Base-by-base conservation (phyloP, 2,329 filamentous ascomycete species). In the Sclerotinia trifoliorum region DNA sequence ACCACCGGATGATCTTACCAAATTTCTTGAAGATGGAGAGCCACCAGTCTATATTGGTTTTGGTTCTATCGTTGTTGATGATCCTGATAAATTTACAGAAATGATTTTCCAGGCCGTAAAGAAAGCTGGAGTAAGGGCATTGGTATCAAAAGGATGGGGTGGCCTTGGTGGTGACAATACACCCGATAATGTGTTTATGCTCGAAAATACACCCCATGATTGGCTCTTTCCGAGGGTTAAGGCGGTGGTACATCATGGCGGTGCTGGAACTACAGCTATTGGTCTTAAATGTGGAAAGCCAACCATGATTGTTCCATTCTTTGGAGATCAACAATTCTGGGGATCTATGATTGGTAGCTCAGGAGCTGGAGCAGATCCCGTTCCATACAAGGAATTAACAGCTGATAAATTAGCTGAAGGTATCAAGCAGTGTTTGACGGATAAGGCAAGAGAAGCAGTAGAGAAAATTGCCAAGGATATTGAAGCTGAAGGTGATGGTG, bases 321-420 rank as follows among this genome's bases (percentile, higher is more conserved):
- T 93, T 72, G 90, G 90, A 3, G 90, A 93, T 75, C 90, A 93
- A 65, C 85, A 89, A 61, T 93, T 93, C 75, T 93, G 91, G 90
- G 90, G 90, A 2, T 81, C 83, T 24, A 91, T 91, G 86, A 83
- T 93, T 0, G 83, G 82, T 5, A 85, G 83, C 46, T 83, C 87
- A 1, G 84, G 85, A 35, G 90, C 89, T 0, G 90, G 90, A 0
- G 88, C 90, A 0, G 80, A 84, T 54, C 85, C 89, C 1, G 83
- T 92, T 11, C 89, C 89, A 0, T 90, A 91, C 79, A 92, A 91
- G 78, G 79, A 83, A 13, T 78, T 93, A 2, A 86, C 82, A 1
- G 83, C 82, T 0, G 87, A 92, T 69, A 86, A 84, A 55, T 78
- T 93, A 1, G 87, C 87, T 0, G 86, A 90, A n/a, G 90, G 89